phyloP scores from a whole-genome alignment of 2,329 filamentous ascomycete species.

The Fusarium sarcochroum region DNA sequence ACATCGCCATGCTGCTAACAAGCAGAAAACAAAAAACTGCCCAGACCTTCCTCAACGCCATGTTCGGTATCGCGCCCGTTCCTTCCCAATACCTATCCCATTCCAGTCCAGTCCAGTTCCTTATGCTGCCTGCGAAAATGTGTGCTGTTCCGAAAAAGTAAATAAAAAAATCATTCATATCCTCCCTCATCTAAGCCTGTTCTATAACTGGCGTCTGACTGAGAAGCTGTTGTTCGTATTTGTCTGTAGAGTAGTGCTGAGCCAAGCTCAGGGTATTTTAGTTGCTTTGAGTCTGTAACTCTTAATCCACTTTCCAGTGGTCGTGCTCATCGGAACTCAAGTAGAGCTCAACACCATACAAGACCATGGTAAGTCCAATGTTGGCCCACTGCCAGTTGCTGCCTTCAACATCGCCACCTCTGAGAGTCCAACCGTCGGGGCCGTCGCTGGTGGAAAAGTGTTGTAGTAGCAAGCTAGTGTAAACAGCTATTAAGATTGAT shows the following conservation, averaged over 20 bases:
- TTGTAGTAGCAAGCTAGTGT: conserved; percentile 94
- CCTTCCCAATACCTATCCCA: conserved; percentile 38
- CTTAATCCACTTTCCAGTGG: conserved; percentile 95
- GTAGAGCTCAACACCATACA: conserved; percentile 93
- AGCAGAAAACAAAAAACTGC: conserved; percentile 44
- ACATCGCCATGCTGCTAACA: conserved; percentile 53
- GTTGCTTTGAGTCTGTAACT: neutral
- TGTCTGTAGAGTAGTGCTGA: conserved; percentile 21
- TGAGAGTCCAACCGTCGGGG: conserved; percentile 84
- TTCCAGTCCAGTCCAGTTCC: conserved; percentile 39
- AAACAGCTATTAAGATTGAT: conserved; percentile 93
- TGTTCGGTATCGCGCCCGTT: conserved; percentile 44
- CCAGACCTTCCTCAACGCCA: conserved; percentile 52
- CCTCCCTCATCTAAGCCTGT: conserved; percentile 23
- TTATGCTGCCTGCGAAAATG: conserved; percentile 40
- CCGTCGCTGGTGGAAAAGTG: conserved; percentile 87
- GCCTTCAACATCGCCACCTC: conserved; percentile 83
- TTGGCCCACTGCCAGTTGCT: conserved; percentile 97
- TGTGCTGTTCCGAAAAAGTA: conserved; percentile 30
- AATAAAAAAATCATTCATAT: conserved; percentile 12
- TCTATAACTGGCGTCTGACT: conserved; percentile 9
- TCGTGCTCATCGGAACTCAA: conserved; percentile 87
- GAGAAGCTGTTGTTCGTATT: conserved; percentile 17
- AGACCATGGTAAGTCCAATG: conserved; percentile 85
- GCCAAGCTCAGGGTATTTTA: neutral